phyloP scores from a whole-genome alignment of 1,284 basidiomycete species.

The Hemileccinum hortonii region DNA sequence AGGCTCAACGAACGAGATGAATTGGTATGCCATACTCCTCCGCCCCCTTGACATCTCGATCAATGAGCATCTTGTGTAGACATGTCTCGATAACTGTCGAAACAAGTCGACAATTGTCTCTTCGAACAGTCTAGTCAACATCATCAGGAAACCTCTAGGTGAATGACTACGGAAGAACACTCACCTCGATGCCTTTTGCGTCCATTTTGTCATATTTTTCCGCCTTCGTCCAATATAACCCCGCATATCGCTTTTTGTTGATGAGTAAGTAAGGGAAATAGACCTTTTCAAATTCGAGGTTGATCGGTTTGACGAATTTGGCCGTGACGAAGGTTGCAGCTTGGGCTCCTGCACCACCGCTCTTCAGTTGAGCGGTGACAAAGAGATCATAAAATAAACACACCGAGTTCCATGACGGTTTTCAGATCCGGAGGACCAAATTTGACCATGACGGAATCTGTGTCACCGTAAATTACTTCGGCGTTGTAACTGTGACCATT shows the following conservation, averaged over 20 bases:
- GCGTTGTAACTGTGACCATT: constrained; percentile 88
- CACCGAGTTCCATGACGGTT: constrained; percentile 86
- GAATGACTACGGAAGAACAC: constrained; percentile 19
- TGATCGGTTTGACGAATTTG: constrained; percentile 93
- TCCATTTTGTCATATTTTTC: constrained; percentile 99
- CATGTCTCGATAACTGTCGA: constrained; percentile 97
- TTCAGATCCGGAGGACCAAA: constrained; percentile 87
- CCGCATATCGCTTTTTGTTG: constrained; percentile 96
- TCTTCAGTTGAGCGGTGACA: background rate
- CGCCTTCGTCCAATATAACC: constrained; percentile 90
- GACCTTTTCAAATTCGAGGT: constrained; percentile 97
- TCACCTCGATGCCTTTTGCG: constrained; percentile 94
- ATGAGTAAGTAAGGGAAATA: constrained; percentile 97
- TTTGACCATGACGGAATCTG: constrained; percentile 96
- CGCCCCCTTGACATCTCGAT: constrained; percentile 88
- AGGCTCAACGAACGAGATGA: constrained; percentile 9
- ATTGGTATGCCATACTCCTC: constrained; percentile 64
- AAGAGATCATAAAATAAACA: constrained; percentile 16
- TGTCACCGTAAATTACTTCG: constrained; percentile 94
- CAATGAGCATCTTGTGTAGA: constrained; percentile 93
- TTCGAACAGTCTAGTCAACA: constrained; percentile 79
- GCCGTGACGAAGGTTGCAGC: constrained; percentile 91
- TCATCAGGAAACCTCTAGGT: background rate
- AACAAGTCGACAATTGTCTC: constrained; percentile 94
- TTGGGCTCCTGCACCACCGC: constrained; percentile 67